Base-by-base conservation (phyloP, 805 yeast species). In the Candida incommunis region DNA sequence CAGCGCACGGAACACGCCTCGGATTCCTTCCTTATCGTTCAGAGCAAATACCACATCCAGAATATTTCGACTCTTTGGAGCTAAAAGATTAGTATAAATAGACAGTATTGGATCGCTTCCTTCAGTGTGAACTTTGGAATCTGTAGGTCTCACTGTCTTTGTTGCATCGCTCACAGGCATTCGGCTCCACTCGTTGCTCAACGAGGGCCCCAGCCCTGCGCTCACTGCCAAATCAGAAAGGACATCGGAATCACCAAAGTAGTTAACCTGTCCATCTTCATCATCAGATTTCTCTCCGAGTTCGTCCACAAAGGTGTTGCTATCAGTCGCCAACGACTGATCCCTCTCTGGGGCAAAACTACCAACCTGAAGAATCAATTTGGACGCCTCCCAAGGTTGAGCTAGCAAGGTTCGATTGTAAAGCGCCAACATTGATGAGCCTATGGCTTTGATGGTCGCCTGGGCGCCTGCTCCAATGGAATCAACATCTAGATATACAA, bases 301-400 rank as follows among this genome's bases (percentile, higher is more conserved):
- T 3, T 47, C 54, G 26, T 47, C 56, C 41, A 42, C 51, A 25
- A 25, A 13, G 13, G 13, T 7, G 13, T 25, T 7, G 22, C 51
- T 48, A 34, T 44, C 43, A 25, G 43, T 43, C 7, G 42, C 46
- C 22, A 40, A 49, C 41, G 40, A 51, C 4, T 41, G 23, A 41
- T 45, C 40, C n/a, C 40, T 44, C 11, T 46, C 44, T 44, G 22
- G 21, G 20, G 40, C 20, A 41, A 45, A 49, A n/a, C 48, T 74
- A 2, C 94, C 94, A 13, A 84, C 81, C 61, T 92, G 97, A 46
- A 87, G 63, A 23, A 88, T 67, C 51, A 85, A 69, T 45, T 90
- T 70, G 3, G 83, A 75, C 16, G 84, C 81, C 53, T 90, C 96
- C 61, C 88, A 80, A 1, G 98, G 97, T 62, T 92, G 96, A 18